These are phyloP conservation scores for Morella rubra DNA, from an alignment of 306 rosid genomes.

Conservation along the genomic window DNA sequence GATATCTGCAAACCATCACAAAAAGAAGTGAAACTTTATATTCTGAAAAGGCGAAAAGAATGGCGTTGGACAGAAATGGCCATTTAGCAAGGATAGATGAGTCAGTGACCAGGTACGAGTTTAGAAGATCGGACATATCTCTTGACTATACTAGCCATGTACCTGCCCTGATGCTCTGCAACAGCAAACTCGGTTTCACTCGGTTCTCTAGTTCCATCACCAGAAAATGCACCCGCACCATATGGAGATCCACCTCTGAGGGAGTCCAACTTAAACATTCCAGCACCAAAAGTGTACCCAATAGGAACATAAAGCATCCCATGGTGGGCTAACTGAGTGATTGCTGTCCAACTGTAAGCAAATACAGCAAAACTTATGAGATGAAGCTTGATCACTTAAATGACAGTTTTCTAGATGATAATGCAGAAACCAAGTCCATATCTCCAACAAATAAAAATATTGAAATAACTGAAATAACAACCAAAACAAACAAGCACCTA, in stretches of 20 bases:
- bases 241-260: conserved; percentile 79
- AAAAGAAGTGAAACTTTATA: conserved; percentile 1
- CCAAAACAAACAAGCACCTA: neutral
- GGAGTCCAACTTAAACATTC: conserved; percentile 61
- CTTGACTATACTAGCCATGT: conserved; percentile 71
- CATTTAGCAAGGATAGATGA: neutral
- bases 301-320: conserved; percentile 85
- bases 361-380: neutral
- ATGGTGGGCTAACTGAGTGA: conserved; percentile 76
- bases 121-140: conserved; percentile 36
- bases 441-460: neutral
- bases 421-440: conserved; percentile 7
- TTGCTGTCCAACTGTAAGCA: conserved; percentile 76
- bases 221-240: conserved; percentile 71
- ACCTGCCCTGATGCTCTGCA: conserved; percentile 72
- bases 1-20: conserved; percentile 24
- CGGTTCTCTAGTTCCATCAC: conserved; percentile 67
- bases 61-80: conserved; percentile 8
- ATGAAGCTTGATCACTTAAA: conserved; percentile 22
- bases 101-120: conserved; percentile 4
- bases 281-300: conserved; percentile 71
- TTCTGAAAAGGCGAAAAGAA: neutral
- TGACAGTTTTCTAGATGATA: neutral
- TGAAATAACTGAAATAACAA: too few relatives aligned
- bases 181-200: conserved; percentile 57